Base-by-base conservation (phyloP, 129 eudicot genomes). In the Gnaphalium uliginosum region DNA sequence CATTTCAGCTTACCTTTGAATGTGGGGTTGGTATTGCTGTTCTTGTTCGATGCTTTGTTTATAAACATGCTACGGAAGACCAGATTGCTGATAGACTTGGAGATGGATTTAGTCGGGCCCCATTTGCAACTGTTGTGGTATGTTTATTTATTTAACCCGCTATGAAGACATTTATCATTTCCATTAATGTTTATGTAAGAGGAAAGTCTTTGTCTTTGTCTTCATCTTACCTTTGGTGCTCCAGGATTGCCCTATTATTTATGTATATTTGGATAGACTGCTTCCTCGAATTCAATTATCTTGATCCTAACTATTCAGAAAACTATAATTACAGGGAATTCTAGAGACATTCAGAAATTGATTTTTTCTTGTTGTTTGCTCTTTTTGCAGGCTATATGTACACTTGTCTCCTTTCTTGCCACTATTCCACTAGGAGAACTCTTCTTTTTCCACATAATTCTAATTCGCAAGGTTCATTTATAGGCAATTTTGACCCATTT, bases 111-210 rank as follows among this genome's bases (percentile, higher is more conserved):
- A 88, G 92, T 54, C 85, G 89, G 62, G 86, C 92, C 25, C 96
- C 92, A 4, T 89, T 89, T 77, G 98, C 96, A 66, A 88, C 89
- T 8, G 90, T 93, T 21, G 98, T 93, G 96, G 98, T 93, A 86
- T 68, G 51, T 76, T 73, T 69, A 24, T 72, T 68, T 51, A 76
- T 66, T 75, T 54, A 56, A 72, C 19, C 35, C 29, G 33, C 53
- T 25, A 37, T 19, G 17, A 54, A 23, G 23, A 25, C 74, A 66
- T 39, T 7, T 68, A 29, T 15, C 41, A 48, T 66, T 25, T 73
- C 58, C 48, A 1, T 22, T 61, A 33, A 62, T 71, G 48, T 64
- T 56, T 35, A 11, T 58, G 15, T 29, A 29, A 29, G 32, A 29
- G 2, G 32, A 4, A 29, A 29, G 1, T 29, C 32, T 29, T 29